These are phyloP conservation scores for Papiliotrema nemorosa DNA, from an alignment of 1,284 basidiomycete genomes.

Conservation along the genomic window DNA sequence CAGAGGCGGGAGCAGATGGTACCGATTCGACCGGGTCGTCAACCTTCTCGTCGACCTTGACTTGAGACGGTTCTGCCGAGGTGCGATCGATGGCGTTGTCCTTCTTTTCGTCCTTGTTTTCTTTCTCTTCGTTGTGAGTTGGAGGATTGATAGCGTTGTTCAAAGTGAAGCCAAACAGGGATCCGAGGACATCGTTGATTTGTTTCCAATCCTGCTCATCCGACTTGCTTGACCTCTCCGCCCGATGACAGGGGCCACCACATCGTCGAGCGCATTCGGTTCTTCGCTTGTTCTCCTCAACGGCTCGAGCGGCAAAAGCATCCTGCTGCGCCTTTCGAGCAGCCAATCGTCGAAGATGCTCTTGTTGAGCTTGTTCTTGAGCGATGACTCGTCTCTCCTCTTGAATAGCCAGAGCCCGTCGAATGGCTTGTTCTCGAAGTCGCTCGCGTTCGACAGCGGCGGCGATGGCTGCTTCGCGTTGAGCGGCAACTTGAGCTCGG, in stretches of 20 bases:
- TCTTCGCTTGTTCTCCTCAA: neutral
- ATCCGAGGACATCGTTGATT: slow-evolving; percentile 32
- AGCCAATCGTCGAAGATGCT: neutral
- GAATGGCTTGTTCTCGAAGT: slow-evolving; percentile 13
- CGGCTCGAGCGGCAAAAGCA: neutral
- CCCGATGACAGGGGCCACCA: too few relatives aligned
- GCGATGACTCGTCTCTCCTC: neutral
- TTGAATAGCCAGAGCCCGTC: neutral
- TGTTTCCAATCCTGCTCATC: slow-evolving; percentile 19
- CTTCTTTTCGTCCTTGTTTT: slow-evolving; percentile 12
- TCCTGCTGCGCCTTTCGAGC: slow-evolving; percentile 1
- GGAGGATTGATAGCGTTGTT: slow-evolving; percentile 21
- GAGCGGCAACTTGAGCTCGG: slow-evolving; percentile 3
- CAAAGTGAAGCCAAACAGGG: slow-evolving; percentile 33
- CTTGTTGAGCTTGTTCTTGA: neutral
- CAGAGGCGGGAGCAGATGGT: neutral
- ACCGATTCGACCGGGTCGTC: too few relatives aligned
- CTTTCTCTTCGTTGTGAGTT: slow-evolving; percentile 1
- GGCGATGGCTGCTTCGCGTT: slow-evolving; percentile 10
- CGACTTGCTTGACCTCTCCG: slow-evolving; percentile 7
- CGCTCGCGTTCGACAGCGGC: slow-evolving; percentile 4
- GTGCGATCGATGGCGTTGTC: slow-evolving; percentile 1
- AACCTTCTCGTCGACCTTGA: slow-evolving; percentile 2
- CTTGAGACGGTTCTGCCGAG: slow-evolving; percentile 1
- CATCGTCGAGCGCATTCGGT: too few relatives aligned